phyloP scores from a whole-genome alignment of 1,139 yeast genomes.

The Yamadazyma sp. region DNA sequence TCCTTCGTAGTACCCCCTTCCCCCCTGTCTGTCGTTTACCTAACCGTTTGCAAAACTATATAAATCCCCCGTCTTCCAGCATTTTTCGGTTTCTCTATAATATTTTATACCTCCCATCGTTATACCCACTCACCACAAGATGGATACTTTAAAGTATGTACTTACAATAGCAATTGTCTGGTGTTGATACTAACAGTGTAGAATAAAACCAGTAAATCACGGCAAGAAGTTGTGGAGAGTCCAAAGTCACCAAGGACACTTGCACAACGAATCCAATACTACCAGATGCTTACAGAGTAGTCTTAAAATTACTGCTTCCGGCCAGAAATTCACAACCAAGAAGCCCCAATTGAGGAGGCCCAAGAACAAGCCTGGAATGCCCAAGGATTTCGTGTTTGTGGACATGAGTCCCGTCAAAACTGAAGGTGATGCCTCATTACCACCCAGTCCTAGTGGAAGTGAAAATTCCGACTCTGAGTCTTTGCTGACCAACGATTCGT shows the following conservation, averaged over 20 bases:
- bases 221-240: conserved; percentile 53
- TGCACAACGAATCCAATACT: conserved; percentile 19
- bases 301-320: conserved; percentile 42
- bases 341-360: conserved; percentile 53
- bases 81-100: conserved; percentile 1
- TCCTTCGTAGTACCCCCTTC: not conserved
- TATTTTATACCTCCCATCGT: conserved; percentile 8
- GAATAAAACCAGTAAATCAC: conserved; percentile 45
- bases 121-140: conserved; percentile 18
- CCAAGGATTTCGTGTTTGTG: conserved; percentile 54
- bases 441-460: conserved; percentile 15
- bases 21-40: not conserved
- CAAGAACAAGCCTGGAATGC: conserved; percentile 51
- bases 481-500: conserved; percentile 14
- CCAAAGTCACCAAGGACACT: conserved; percentile 24
- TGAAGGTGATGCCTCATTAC: conserved; percentile 17
- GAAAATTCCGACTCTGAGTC: conserved; percentile 16
- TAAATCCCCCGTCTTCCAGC: conserved; percentile 5
- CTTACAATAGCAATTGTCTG: not conserved
- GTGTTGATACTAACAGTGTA: conserved; percentile 12
- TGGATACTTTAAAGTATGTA: conserved; percentile 18
- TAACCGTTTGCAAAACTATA: conserved; percentile 3
- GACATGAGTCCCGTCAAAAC: conserved; percentile 53
- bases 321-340: conserved; percentile 32
- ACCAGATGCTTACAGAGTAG: conserved; percentile 46